Evolutionary conservation across 257 asterid species (phyloP), one percentile per base, ranked within the genome.

Genomic region (Fraxinus cuspidata): DNA sequence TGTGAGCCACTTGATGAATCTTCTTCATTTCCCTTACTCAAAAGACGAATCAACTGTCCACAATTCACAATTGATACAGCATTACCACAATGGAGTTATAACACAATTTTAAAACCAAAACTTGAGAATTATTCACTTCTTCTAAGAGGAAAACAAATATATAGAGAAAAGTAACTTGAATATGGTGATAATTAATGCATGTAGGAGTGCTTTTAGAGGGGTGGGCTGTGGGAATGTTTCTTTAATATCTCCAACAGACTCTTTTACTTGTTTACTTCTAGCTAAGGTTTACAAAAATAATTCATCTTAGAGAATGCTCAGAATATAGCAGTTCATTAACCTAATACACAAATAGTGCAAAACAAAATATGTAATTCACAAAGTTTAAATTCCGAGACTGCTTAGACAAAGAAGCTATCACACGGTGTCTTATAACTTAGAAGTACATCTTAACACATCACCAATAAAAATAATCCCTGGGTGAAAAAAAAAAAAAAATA

Each of bases 21-120:
- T 83, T 91, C 92, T 74, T 72, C 63, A 73, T 80, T 85, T 40
- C 80, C 94, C 77, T 88, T 84, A 38, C 94, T 85, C 82, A 90
- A 91, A 64, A 92, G 87, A 74, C 98, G 97, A 86, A 95, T 86
- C 90, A 95, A 86, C 97, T 94, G 94, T 76, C 81, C 78, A 85
- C 65, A 86, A 81, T 74, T 81, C 56, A 74, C 77, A 77, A 78
- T 77, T 78, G 80, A 80, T 71, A 49, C 67, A 78, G 60, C 68
- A 84, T 72, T 77, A 69, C 72, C 38, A 49, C 68, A 35, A 44
- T 81, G 67, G 68, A 77, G 73, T 79, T 74, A 68, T 23, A 74
- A 76, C 51, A 76, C 38, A 79, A 44, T 49, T 51, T 80, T 73
- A 49, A 76, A 78, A 73, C 16, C 75, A 82, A 76, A 42, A 72